Base-by-base conservation (phyloP, 345 rosid species). In the Linum trigynum region DNA sequence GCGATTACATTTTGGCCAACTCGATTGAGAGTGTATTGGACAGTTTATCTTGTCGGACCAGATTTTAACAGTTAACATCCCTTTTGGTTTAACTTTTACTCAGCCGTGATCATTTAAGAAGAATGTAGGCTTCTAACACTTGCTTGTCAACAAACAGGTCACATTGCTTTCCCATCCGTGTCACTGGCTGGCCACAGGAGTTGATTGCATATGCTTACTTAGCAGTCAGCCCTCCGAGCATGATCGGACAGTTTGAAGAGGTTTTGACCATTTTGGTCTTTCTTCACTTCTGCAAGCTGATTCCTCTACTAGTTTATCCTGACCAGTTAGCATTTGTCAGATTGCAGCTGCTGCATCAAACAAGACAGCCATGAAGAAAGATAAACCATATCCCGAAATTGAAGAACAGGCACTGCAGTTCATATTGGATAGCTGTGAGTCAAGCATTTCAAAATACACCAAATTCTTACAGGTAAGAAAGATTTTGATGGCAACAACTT, bases 101-200 rank as follows among this genome's bases (percentile, higher is more conserved):
- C 53, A 48, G 32, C 32, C 11, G 9, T 48, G 9, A 48, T 3
- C 12, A 48, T 48, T 48, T 15, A 6, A 48, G 53, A 48, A 48
- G 2, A 48, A 10, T 48, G 9, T 6, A 48, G 53, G 8, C 53
- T 15, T 48, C 11, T 48, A 48, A 48, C 53, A 10, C 15, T 39
- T 64, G 16, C 62, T 65, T 48, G 53, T 61, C 61, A 51, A 64
- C 35, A 57, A 41, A 72, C 85, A 92, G 97, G 72, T 79, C 90
- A 58, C 85, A 90, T 59, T 85, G 97, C 75, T 94, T 81, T 63
- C 97, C 99, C 1, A 39, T 94, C 39, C 83, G 82, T 78, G 73
- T 94, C 68, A 94, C 90, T 7, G 97, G 99, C 51, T 88, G 97
- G 99, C 97, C 97, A 3, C 57, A 82, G 76, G 97, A 94, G 81